These are phyloP conservation scores for Termitomyces sp. DNA, from an alignment of 768 basidiomycete species.

Conservation along the genomic window DNA sequence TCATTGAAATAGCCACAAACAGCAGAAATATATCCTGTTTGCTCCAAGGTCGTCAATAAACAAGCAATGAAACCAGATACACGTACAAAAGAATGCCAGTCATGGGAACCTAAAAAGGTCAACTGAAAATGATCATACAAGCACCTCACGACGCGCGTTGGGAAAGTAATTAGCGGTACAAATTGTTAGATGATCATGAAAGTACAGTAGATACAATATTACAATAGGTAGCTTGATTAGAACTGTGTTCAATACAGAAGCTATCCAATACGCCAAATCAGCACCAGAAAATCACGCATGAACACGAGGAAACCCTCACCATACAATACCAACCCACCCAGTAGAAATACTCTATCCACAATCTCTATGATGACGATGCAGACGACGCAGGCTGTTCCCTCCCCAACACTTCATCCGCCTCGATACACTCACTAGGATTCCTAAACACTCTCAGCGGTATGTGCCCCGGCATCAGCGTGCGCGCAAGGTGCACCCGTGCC, in stretches of 20 bases:
- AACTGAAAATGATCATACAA: background rate
- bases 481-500: conserved; percentile 57
- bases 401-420: conserved; percentile 44
- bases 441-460: conserved; percentile 65
- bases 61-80: background rate
- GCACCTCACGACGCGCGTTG: background rate
- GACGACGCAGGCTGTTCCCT: conserved; percentile 11
- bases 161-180: background rate
- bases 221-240: background rate
- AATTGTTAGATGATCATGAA: background rate
- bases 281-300: background rate
- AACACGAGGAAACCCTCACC: background rate
- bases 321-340: background rate
- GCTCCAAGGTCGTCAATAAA: background rate
- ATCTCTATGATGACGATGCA: background rate
- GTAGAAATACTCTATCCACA: background rate
- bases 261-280: background rate
- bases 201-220: background rate
- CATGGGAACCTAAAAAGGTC: background rate
- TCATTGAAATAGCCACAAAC: background rate
- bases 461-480: conserved; percentile 53
- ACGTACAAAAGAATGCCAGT: background rate
- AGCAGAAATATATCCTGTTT: background rate
- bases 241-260: background rate
- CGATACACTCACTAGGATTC: conserved; percentile 65